Conservation (phyloP, 345 rosid genomes). For the Pugionium dolabratum region DNA sequence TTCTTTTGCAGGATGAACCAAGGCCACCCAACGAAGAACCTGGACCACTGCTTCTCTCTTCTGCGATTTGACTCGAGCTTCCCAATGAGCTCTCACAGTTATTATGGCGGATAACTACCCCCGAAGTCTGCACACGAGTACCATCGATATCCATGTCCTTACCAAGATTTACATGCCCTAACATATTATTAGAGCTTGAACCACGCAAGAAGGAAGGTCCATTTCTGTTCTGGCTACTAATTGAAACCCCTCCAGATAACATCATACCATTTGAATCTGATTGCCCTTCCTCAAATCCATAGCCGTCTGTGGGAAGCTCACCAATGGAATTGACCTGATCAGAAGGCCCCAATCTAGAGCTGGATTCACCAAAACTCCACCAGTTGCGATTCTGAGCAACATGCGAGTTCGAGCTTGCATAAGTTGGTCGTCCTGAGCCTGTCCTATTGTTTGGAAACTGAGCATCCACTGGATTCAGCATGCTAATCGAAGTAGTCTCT, state of each 20-base stretch:
- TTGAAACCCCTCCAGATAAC: conserved; percentile 29
- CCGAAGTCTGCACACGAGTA: conserved; percentile 43
- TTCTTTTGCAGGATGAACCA: conserved; percentile 88
- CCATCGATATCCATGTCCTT: conserved; percentile 44
- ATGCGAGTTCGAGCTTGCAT: conserved; percentile 44
- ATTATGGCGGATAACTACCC: conserved; percentile 39
- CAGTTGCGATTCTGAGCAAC: conserved; percentile 49
- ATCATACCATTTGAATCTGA: conserved; percentile 24
- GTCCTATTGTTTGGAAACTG: conserved; percentile 30
- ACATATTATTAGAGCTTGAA: conserved; percentile 48
- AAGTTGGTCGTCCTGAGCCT: conserved; percentile 39
- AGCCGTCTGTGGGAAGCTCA: conserved; percentile 45
- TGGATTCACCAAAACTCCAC: conserved; percentile 70
- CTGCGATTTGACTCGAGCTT: conserved; percentile 55
- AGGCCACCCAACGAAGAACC: conserved; percentile 61
- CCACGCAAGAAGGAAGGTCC: conserved; percentile 52
- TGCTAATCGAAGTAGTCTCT: conserved; percentile 35
- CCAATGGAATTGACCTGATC: conserved; percentile 50
- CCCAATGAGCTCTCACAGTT: conserved; percentile 49
- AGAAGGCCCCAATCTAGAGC: conserved; percentile 53
- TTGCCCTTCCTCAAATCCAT: conserved; percentile 33
- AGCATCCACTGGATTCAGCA: conserved; percentile 56
- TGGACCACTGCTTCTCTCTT: conserved; percentile 55
- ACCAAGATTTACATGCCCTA: conserved; percentile 42
- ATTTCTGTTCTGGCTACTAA: conserved; percentile 43